Evolutionary conservation across 306 rosid species (phyloP).

Genomic region (Senna tora): DNA sequence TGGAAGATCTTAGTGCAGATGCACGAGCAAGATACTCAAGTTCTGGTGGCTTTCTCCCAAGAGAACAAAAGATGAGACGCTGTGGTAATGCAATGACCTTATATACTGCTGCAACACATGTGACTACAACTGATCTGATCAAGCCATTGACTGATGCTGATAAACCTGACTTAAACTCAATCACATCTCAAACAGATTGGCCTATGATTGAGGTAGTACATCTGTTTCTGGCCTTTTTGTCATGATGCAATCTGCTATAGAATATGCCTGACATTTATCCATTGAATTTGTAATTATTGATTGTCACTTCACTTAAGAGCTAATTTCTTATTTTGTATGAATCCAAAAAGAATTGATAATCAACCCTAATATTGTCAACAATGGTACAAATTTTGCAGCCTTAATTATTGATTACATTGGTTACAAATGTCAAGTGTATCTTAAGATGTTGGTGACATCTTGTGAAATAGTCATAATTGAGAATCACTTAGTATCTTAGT

Average conservation of each 20-base stretch:
- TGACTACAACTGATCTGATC: background rate
- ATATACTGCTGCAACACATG: background rate
- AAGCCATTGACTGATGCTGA: conserved; percentile 17
- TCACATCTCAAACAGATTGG: conserved; percentile 15
- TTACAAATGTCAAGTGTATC: background rate
- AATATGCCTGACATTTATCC: background rate
- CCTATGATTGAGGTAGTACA: conserved; percentile 34
- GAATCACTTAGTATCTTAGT: background rate
- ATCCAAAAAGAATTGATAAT: background rate
- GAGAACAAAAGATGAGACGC: conserved; percentile 25
- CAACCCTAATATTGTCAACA: background rate
- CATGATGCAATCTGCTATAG: conserved; percentile 1
- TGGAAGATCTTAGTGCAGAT: background rate
- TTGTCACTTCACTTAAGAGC: background rate
- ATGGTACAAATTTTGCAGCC: conserved; percentile 5
- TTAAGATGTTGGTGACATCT: background rate
- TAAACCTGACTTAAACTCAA: conserved; percentile 12
- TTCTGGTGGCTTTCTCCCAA: background rate
- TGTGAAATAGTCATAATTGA: background rate
- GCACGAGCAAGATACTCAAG: conserved; percentile 10
- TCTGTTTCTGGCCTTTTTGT: conserved; percentile 6
- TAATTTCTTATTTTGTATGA: conserved; percentile 9
- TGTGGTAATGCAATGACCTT: conserved; percentile 6
- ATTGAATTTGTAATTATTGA: background rate
- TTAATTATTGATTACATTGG: background rate